Evolutionary conservation across 345 rosid species (phyloP).

Genomic region (Lepidium aucheri): DNA sequence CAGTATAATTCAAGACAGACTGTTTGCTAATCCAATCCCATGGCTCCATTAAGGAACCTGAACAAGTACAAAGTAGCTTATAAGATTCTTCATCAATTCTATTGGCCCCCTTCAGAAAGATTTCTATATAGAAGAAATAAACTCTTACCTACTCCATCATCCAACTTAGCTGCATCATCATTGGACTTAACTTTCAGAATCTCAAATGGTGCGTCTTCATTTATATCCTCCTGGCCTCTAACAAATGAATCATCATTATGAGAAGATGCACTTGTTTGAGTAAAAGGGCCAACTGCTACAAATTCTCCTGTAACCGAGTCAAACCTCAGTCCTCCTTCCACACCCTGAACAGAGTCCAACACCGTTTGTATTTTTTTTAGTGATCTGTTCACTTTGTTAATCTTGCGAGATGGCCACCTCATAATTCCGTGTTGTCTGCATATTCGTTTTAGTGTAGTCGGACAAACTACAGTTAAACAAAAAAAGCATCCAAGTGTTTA

Average conservation of each 20-base stretch:
- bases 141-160: conserved; percentile 27
- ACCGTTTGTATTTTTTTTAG: conserved; percentile 72
- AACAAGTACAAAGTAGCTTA: neutral
- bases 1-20: conserved; percentile 18
- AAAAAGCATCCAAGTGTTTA: conserved; percentile 1
- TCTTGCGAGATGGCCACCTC: conserved; percentile 95
- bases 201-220: conserved; percentile 3
- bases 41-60: conserved; percentile 27
- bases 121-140: neutral
- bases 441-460: conserved; percentile 88
- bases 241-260: conserved; percentile 24
- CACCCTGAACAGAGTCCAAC: conserved; percentile 82
- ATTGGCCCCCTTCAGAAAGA: neutral
- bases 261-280: conserved; percentile 22
- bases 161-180: conserved; percentile 39
- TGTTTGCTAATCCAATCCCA: conserved; percentile 30
- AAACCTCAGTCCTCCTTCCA: conserved; percentile 70
- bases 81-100: neutral
- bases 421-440: conserved; percentile 91
- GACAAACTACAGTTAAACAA: conserved; percentile 53
- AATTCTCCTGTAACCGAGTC: conserved; percentile 64
- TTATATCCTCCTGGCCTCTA: neutral
- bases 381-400: conserved; percentile 83
- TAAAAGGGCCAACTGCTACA: conserved; percentile 45
- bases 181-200: neutral